A percentile compares a stretch with the other conserved stretches of the same genome.
Conservation (phyloP, 768 basidiomycete genomes). For the Russula griseocarnosa region DNA sequence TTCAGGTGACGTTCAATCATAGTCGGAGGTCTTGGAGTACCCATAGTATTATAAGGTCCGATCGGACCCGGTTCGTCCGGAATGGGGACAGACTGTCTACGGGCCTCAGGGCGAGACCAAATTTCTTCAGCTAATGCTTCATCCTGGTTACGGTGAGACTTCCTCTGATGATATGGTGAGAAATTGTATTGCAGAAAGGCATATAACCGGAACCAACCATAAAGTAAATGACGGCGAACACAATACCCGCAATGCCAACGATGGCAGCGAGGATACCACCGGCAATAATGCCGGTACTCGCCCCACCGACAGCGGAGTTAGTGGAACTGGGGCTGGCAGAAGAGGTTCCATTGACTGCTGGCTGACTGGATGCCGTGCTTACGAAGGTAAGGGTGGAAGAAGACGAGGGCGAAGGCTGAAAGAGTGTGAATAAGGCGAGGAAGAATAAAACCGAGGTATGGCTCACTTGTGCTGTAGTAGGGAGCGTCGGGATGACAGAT, state of each 20-base stretch:
- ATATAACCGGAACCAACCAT: conserved; percentile 32
- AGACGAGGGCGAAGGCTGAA: not conserved
- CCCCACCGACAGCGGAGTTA: conserved; percentile 8
- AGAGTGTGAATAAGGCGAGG: not conserved
- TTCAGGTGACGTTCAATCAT: conserved; percentile 55
- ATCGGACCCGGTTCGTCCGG: conserved; percentile 35
- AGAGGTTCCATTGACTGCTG: conserved; percentile 5
- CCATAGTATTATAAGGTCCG: conserved; percentile 39
- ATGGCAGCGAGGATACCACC: conserved; percentile 39
- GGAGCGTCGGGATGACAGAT: not conserved
- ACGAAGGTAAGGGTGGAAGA: conserved; percentile 14
- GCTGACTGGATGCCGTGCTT: conserved; percentile 1
- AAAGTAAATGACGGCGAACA: conserved; percentile 37
- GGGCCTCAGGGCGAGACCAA: conserved; percentile 58
- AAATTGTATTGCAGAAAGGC: not conserved
- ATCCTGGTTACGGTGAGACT: conserved; percentile 34
- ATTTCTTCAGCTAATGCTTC: conserved; percentile 34
- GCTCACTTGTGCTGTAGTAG: conserved; percentile 4
- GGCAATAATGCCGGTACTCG: conserved; percentile 31
- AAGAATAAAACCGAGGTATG: not conserved
- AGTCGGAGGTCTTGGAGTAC: conserved; percentile 53
- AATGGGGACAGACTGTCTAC: conserved; percentile 58
- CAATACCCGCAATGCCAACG: conserved; percentile 35
- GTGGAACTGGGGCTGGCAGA: conserved; percentile 15
- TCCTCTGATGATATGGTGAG: conserved; percentile 18